Percentiles rank a stretch among this genome's conserved stretches.
phyloP scores from a whole-genome alignment of 2,329 filamentous ascomycete genomes.

The Endothia cerciana region DNA sequence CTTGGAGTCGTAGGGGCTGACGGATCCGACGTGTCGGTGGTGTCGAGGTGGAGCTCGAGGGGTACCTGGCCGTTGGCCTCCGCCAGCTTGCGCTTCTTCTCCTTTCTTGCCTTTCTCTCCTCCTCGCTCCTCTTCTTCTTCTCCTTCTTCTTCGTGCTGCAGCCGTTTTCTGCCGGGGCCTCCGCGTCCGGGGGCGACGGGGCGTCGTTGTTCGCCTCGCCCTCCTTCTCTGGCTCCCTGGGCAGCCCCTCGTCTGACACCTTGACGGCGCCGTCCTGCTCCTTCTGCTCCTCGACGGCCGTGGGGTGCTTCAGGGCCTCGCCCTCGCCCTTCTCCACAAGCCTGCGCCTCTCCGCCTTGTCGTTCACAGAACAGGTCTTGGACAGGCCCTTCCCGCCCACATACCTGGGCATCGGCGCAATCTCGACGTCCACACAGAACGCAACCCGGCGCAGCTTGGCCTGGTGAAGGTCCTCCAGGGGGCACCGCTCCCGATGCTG shows the following conservation, averaged over 20 bases:
- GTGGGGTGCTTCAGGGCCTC: constrained; percentile 72
- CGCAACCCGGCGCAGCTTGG: constrained; percentile 83
- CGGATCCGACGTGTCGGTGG: constrained; percentile 60
- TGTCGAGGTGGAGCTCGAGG: constrained; percentile 77
- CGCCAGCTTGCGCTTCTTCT: constrained; percentile 81
- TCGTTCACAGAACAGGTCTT: constrained; percentile 53
- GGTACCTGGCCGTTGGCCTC: constrained; percentile 87
- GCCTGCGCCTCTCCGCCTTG: constrained; percentile 65
- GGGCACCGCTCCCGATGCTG: constrained; percentile 76
- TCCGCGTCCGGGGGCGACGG: constrained; percentile 16
- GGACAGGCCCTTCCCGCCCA: constrained; percentile 57
- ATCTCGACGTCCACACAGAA: constrained; percentile 99
- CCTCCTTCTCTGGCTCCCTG: constrained; percentile 46
- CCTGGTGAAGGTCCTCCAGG: constrained; percentile 76
- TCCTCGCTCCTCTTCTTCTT: constrained; percentile 96
- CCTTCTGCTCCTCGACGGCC: constrained; percentile 60
- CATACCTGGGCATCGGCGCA: constrained; percentile 80
- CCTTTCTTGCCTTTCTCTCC: constrained; percentile 88
- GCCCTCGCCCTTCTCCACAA: constrained; percentile 73
- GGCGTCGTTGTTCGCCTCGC: constrained; percentile 32
- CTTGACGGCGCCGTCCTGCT: constrained; percentile 46
- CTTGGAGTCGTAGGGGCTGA: constrained; percentile 43
- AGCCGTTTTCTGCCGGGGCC: constrained; percentile 3
- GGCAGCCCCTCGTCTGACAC: constrained; percentile 45
- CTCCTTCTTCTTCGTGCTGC: constrained; percentile 75